Evolutionary conservation across 345 rosid genomes (phyloP), one percentile per base, ranked within the genome.

Genomic region (Euphorbia peplus): DNA sequence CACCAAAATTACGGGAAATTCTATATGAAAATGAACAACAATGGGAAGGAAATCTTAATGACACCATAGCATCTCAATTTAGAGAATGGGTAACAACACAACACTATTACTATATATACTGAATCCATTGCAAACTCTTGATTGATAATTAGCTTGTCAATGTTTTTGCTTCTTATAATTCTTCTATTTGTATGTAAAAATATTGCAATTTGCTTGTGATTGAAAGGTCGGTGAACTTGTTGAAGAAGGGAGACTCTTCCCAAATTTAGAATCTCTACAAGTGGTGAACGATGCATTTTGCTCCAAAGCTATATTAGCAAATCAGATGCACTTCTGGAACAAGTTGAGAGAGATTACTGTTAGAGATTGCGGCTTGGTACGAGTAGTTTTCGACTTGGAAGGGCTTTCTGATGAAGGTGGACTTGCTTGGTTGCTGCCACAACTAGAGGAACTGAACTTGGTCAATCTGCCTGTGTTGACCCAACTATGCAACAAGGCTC

Each of bases 1-100:
- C 39, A 7, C 71, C 71, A 57, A 26, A 53, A 46, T 60, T 66
- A 66, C 32, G 42, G 13, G 14, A 4, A 7, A 5, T 7, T 9
- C 14, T 0, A 18, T 19, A 6, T 11, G 30, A n/a, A 50, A 41
- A 24, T 21, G 18, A 41, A 37, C 25, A 21, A 8, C 28, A 13
- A 0, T 66, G 59, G 69, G 47, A 51, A 8, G 59, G 47, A 32
- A 52, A 66, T 30, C 69, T 66, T 28, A 66, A 66, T 51, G 24
- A 1, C 24, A 50, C 22, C 55, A 18, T 50, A 50, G 22, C 50
- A 44, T 44, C 24, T 7, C 30, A 3, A 10, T 12, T 50, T 18
- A n/a, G 24, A 24, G 29, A 57, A 57, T 57, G 61, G 35, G 35
- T 57, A 11, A 21, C 13, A 19, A 12, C 25, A 19, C 14, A n/a